These are phyloP conservation scores for Epithemia pelagica DNA, from an alignment of 108 stramenopile species.

Conservation along the genomic window DNA sequence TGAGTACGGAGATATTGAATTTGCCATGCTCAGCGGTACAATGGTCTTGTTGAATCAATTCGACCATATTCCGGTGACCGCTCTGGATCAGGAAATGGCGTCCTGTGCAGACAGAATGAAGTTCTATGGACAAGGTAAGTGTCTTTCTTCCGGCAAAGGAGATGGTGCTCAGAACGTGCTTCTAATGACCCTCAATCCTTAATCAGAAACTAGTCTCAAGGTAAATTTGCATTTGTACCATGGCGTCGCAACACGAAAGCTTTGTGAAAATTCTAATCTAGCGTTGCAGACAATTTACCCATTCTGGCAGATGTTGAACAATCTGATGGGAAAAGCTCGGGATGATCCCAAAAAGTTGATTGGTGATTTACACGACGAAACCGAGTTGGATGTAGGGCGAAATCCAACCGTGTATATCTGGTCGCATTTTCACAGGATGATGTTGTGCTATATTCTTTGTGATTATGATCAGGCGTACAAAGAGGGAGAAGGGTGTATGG, in stretches of 20 bases:
- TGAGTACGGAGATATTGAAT: conserved; percentile 23
- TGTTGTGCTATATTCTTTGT: background rate
- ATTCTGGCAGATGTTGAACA: background rate
- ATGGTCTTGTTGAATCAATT: background rate
- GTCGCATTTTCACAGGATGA: background rate
- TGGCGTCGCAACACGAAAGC: background rate
- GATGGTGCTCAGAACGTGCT: background rate
- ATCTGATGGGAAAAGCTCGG: background rate
- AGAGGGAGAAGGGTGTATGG: background rate
- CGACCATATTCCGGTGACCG: background rate
- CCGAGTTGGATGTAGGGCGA: background rate
- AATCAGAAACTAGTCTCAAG: background rate
- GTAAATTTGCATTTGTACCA: background rate
- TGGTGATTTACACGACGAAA: background rate
- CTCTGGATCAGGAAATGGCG: background rate
- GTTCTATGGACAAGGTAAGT: conserved; percentile 1
- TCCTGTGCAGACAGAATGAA: background rate
- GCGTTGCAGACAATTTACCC: too few relatives aligned
- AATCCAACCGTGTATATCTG: background rate
- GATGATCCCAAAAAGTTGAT: background rate
- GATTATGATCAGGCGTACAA: background rate
- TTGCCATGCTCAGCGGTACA: conserved; percentile 11
- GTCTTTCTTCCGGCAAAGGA: too few relatives aligned
- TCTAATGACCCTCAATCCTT: background rate
- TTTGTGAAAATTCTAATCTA: background rate